phyloP scores from a whole-genome alignment of 2,329 filamentous ascomycete genomes.

The Aspergillus spinulosporus region DNA sequence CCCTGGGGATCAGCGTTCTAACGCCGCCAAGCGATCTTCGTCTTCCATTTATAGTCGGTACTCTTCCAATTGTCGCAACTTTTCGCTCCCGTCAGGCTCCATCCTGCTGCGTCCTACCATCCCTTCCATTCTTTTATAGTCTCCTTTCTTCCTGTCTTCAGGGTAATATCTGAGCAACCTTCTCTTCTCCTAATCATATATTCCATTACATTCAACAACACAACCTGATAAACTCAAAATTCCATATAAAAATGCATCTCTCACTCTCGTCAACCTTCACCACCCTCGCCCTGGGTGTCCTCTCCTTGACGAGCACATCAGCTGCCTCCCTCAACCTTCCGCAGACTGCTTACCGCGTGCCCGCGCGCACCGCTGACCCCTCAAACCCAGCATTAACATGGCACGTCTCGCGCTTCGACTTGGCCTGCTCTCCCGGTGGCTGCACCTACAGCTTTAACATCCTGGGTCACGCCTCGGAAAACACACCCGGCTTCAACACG shows the following conservation, averaged over 20 bases:
- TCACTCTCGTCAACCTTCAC: constrained; percentile 23
- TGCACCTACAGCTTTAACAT: constrained; percentile 39
- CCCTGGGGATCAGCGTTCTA: constrained; percentile 7
- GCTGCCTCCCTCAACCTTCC: constrained; percentile 22
- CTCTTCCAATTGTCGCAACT: neutral
- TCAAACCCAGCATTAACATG: constrained; percentile 28
- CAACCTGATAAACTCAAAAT: neutral
- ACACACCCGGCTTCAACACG: constrained; percentile 38
- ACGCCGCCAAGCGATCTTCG: constrained; percentile 11
- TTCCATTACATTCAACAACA: neutral
- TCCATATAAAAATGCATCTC: constrained; percentile 32
- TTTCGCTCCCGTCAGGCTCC: neutral
- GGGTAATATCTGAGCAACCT: neutral
- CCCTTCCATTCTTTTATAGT: neutral
- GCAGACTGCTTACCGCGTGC: constrained; percentile 6
- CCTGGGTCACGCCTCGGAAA: constrained; percentile 23
- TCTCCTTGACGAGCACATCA: constrained; percentile 22
- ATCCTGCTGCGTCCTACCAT: constrained; percentile 5
- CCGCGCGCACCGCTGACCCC: neutral
- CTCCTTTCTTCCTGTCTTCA: neutral
- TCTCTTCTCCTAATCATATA: neutral
- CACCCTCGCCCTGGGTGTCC: constrained; percentile 18
- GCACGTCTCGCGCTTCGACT: constrained; percentile 33
- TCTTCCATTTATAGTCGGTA: constrained; percentile 10
- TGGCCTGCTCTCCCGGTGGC: constrained; percentile 35